Percentiles rank a stretch among this genome's conserved stretches.
phyloP scores from a whole-genome alignment of 306 rosid genomes.

The Nissolia schottii region DNA sequence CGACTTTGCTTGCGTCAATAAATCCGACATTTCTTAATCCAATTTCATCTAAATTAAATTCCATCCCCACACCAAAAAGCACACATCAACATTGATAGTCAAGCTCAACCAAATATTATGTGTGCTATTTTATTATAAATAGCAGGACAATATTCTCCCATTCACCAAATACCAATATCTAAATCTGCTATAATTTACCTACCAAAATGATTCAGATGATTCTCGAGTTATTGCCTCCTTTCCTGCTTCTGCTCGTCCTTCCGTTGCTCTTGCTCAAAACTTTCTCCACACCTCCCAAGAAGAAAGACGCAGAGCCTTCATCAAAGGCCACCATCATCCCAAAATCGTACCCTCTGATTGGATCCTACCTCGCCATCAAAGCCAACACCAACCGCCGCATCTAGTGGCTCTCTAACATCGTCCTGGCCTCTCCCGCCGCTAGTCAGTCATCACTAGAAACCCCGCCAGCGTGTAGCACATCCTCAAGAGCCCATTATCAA shows the following conservation, averaged over 20 bases:
- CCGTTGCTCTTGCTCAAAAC: slow-evolving; percentile 3
- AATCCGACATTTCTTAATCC: too few relatives aligned
- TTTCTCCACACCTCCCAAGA: neutral
- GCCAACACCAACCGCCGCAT: slow-evolving; percentile 23
- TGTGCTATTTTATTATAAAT: too few relatives aligned
- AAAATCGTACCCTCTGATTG: slow-evolving; percentile 30
- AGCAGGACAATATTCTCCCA: too few relatives aligned
- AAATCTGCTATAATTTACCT: too few relatives aligned
- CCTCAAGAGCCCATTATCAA: slow-evolving; percentile 54
- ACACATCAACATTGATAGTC: too few relatives aligned
- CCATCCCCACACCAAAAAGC: too few relatives aligned
- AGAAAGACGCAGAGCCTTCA: neutral
- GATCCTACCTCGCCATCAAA: slow-evolving; percentile 12
- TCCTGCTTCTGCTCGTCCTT: neutral
- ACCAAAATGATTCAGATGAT: neutral
- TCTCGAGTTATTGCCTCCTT: neutral
- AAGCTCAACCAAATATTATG: too few relatives aligned
- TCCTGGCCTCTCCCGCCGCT: slow-evolving; percentile 44
- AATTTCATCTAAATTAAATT: too few relatives aligned
- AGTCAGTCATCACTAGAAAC: slow-evolving; percentile 46
- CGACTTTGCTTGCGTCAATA: too few relatives aligned
- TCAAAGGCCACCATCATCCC: slow-evolving; percentile 27
- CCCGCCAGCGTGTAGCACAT: slow-evolving; percentile 63
- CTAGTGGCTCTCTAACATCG: slow-evolving; percentile 53
- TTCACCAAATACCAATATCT: neutral